Percentiles rank a stretch among this genome's conserved stretches.
phyloP scores from a whole-genome alignment of 106 monocot genomes.

The Platanthera zijinensis region DNA sequence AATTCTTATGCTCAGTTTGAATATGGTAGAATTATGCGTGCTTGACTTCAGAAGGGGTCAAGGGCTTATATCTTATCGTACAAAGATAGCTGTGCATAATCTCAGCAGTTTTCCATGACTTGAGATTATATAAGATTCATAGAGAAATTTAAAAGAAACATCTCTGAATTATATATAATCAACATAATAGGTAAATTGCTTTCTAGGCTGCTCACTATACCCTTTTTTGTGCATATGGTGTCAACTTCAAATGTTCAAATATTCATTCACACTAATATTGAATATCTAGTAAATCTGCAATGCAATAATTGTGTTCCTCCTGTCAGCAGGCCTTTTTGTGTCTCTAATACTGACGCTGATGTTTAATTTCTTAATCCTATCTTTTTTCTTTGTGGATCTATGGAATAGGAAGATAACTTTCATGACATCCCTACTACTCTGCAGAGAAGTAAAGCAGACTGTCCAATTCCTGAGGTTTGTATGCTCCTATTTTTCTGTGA shows the following conservation, averaged over 20 bases:
- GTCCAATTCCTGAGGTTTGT: slow-evolving; percentile 78
- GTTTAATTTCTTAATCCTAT: neutral
- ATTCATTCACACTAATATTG: neutral
- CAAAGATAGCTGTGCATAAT: neutral
- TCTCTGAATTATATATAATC: neutral
- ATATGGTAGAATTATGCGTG: neutral
- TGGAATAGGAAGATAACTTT: slow-evolving; percentile 58
- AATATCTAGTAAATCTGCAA: neutral
- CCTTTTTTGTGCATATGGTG: neutral
- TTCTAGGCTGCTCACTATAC: neutral
- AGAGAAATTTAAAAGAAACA: neutral
- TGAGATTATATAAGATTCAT: neutral
- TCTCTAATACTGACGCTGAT: neutral
- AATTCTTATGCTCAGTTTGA: neutral
- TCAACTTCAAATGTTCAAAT: neutral
- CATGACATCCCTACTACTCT: slow-evolving; percentile 92
- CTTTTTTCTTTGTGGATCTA: neutral
- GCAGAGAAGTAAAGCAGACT: slow-evolving; percentile 96
- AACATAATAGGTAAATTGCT: neutral
- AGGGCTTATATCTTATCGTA: neutral
- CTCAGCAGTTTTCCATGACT: neutral
- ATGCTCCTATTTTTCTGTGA: slow-evolving; percentile 10
- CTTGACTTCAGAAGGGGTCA: neutral
- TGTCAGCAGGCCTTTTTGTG: neutral
- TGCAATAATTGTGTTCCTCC: neutral